phyloP scores from a whole-genome alignment of 2,329 filamentous ascomycete species.

The Fusarium musae region DNA sequence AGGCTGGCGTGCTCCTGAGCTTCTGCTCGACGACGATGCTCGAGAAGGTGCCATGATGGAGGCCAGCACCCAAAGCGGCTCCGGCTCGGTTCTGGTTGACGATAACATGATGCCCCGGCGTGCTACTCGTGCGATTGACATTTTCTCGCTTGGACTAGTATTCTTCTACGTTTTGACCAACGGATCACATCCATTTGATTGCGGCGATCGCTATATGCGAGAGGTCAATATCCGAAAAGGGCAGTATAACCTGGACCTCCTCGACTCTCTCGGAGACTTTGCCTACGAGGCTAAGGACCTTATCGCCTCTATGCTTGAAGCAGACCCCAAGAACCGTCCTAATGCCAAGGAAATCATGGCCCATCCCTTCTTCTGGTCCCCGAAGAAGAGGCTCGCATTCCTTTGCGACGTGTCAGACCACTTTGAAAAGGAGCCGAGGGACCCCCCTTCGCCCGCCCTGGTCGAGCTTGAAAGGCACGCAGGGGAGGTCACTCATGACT shows the following conservation, averaged over 20 bases:
- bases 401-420: slow-evolving; percentile 97
- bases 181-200: slow-evolving; percentile 92
- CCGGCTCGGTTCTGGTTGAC: slow-evolving; percentile 66
- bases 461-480: slow-evolving; percentile 67
- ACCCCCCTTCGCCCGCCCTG: slow-evolving; percentile 79
- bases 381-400: slow-evolving; percentile 89
- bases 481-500: slow-evolving; percentile 70
- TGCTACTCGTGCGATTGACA: slow-evolving; percentile 95
- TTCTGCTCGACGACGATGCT: slow-evolving; percentile 82
- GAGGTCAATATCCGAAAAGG: slow-evolving; percentile 98
- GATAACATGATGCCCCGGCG: slow-evolving; percentile 74
- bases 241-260: slow-evolving; percentile 75
- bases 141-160: slow-evolving; percentile 96
- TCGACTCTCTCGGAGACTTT: slow-evolving; percentile 83
- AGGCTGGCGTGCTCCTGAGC: slow-evolving; percentile 95
- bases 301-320: slow-evolving; percentile 79
- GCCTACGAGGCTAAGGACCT: slow-evolving; percentile 89
- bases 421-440: slow-evolving; percentile 91
- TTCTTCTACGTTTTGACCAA: slow-evolving; percentile 99
- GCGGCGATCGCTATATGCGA: slow-evolving; percentile 92
- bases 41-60: slow-evolving; percentile 61
- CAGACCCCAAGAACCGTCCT: slow-evolving; percentile 69
- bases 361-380: slow-evolving; percentile 96
- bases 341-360: slow-evolving; percentile 83
- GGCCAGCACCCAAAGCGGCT: slow-evolving; percentile 68